Percentiles rank a stretch among this genome's conserved stretches.
These are phyloP conservation scores for Dendrocalamus latiflorus DNA, from an alignment of 202 grass and related monocot genomes.

Conservation along the genomic window DNA sequence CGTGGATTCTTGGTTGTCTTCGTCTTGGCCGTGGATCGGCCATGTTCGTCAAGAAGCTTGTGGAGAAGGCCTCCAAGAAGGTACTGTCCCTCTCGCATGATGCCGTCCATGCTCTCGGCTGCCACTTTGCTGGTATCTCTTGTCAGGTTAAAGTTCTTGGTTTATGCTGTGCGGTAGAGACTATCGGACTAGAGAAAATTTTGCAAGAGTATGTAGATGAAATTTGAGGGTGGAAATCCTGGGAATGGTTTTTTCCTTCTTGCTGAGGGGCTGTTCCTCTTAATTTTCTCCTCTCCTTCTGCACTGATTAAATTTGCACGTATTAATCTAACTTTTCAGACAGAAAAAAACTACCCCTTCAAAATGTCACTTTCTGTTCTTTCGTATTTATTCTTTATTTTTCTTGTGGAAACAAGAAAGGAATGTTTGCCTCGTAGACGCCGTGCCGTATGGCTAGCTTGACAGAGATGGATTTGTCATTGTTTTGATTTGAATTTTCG, in stretches of 20 bases:
- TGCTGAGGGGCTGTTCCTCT: not conserved
- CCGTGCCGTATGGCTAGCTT: constrained; percentile 24
- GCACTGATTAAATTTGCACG: not conserved
- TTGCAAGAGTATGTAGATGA: not conserved
- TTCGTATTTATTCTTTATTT: not conserved
- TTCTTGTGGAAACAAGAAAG: constrained; percentile 1
- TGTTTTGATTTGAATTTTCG: not conserved
- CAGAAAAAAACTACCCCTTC: not conserved
- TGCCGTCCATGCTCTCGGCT: not conserved
- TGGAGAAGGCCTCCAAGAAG: constrained; percentile 81
- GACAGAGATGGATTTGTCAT: constrained; percentile 4
- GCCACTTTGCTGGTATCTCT: not conserved
- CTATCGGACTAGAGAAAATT: not conserved
- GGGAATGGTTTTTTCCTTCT: not conserved
- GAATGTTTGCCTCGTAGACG: constrained; percentile 30
- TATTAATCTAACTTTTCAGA: not conserved
- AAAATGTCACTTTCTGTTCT: not conserved
- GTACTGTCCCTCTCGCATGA: constrained; percentile 24
- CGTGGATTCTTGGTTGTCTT: not conserved
- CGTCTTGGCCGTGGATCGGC: not conserved
- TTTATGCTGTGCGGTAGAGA: not conserved
- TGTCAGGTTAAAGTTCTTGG: not conserved
- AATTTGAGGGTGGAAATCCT: not conserved
- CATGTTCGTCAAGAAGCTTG: constrained; percentile 85
- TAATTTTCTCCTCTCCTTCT: not conserved